phyloP scores from a whole-genome alignment of 148 eudicot species.

The Vaccinium darrowii region DNA sequence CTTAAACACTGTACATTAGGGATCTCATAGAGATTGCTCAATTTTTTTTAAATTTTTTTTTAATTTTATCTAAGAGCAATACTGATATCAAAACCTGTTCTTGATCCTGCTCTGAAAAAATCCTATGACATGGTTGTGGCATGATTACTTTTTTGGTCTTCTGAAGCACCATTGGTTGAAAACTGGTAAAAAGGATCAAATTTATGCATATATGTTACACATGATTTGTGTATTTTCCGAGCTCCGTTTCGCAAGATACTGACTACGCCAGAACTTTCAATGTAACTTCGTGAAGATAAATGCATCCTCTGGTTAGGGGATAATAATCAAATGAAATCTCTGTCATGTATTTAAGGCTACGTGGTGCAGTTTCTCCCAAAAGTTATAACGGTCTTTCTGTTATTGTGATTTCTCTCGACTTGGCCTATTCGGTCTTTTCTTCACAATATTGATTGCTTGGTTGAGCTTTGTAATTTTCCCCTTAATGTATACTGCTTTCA shows the following conservation, averaged over 20 bases:
- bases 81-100: background rate
- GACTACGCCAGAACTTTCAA: background rate
- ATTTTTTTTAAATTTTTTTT: too few species aligned
- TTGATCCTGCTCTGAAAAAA: background rate
- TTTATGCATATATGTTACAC: background rate
- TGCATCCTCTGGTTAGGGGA: background rate
- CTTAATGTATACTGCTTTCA: background rate
- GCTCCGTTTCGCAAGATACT: background rate
- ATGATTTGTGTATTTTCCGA: background rate
- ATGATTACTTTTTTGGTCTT: background rate
- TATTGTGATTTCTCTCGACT: background rate
- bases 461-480: constrained; percentile 1
- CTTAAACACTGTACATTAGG: background rate
- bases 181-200: background rate
- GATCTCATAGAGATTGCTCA: background rate
- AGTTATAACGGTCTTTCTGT: background rate
- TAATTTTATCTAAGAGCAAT: too few species aligned
- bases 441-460: background rate
- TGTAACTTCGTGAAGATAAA: background rate
- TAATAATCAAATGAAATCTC: background rate
- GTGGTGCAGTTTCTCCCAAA: background rate
- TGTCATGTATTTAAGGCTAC: background rate
- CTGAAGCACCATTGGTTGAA: background rate
- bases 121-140: background rate
- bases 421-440: background rate